A percentile compares a stretch with the other conserved stretches of the same genome.
Conservation (phyloP, 768 basidiomycete species). For the Trichaptum fuscoviolaceum region DNA sequence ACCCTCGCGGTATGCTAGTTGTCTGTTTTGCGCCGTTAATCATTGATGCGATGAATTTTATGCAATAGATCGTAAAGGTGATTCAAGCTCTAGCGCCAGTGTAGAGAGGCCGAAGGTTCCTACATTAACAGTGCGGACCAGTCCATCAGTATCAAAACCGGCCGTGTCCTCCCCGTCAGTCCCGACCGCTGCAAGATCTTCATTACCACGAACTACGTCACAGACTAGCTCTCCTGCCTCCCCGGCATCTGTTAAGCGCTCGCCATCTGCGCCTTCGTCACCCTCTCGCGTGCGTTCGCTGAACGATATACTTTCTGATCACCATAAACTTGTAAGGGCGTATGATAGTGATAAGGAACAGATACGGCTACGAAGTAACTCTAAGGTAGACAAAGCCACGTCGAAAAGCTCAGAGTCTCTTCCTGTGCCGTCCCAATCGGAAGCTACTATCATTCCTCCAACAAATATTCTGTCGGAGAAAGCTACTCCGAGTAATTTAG, state of each 20-base stretch:
- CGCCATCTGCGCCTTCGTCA: conserved; percentile 35
- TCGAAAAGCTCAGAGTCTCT: conserved; percentile 9
- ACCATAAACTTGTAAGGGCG: conserved; percentile 32
- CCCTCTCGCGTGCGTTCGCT: conserved; percentile 52
- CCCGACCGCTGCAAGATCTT: conserved; percentile 19
- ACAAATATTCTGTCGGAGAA: conserved; percentile 18
- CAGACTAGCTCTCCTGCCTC: conserved; percentile 19
- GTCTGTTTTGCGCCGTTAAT: conserved; percentile 8
- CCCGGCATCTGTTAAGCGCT: conserved; percentile 28
- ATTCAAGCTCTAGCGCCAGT: conserved; percentile 27
- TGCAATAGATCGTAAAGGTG: conserved; percentile 21
- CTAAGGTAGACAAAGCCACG: not conserved
- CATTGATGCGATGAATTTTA: conserved; percentile 6
- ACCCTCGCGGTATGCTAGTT: conserved; percentile 34
- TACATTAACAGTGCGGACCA: not conserved
- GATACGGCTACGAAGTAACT: conserved; percentile 12
- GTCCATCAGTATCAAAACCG: conserved; percentile 21
- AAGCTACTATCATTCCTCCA: conserved; percentile 14
- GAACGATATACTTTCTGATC: conserved; percentile 42
- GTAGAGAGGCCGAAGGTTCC: conserved; percentile 20
- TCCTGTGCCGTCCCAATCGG: conserved; percentile 12
- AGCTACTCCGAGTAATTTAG: conserved; percentile 24
- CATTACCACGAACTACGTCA: conserved; percentile 26
- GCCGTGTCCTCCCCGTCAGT: conserved; percentile 36
- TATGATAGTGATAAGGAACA: conserved; percentile 19